Evolutionary conservation across 192 early-diverging fungal species (phyloP), one percentile per base, ranked within the genome.

Genomic region (Coemansia sp.): DNA sequence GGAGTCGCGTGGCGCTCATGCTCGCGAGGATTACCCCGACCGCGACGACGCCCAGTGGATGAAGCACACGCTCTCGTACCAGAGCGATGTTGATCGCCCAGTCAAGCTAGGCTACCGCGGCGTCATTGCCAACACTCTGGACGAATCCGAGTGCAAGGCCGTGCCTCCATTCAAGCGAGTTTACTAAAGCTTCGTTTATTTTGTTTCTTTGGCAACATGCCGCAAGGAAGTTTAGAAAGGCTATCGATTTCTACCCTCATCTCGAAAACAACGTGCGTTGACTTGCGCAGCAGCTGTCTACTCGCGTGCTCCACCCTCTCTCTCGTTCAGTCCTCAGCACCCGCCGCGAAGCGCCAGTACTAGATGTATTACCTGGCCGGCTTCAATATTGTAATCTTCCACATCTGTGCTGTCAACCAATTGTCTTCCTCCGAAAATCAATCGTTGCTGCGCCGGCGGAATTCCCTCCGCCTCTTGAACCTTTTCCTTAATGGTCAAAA

Each of bases 381-480:
- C 86, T 49, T 84, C 80, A 56, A 94, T 86, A 31, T 68, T 67
- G 68, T 86, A 88, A 26, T 91, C 84, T 0, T 63, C 57, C 0
- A 82, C 84, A 1, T 80, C 82, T 54, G 84, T 85, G 13, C 94
- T 87, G 56, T 96, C 94, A 34, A 68, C 22, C 87, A 97, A 86
- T 81, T 97, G 94, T 77, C 91, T 93, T 51, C 94, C 94, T 51
- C 87, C 82, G 60, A 88, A 94, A 77, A 97, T 98, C 32, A 98
- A 72, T 8, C 95, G 85, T 60, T 98, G 96, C 68, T 98, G 96
- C 14, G 86, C 80, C 23, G 94, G 94, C 5, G 96, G 94, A 53
- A 98, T 98, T 49, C 94, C 96, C 65, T 96, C 93, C 78, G 95
- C 95, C 72, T 92, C 92, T 58, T 97, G 91, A 36, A 98, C 85